These are phyloP conservation scores for Amanita subjunquillea DNA, from an alignment of 768 basidiomycete species.

Conservation along the genomic window DNA sequence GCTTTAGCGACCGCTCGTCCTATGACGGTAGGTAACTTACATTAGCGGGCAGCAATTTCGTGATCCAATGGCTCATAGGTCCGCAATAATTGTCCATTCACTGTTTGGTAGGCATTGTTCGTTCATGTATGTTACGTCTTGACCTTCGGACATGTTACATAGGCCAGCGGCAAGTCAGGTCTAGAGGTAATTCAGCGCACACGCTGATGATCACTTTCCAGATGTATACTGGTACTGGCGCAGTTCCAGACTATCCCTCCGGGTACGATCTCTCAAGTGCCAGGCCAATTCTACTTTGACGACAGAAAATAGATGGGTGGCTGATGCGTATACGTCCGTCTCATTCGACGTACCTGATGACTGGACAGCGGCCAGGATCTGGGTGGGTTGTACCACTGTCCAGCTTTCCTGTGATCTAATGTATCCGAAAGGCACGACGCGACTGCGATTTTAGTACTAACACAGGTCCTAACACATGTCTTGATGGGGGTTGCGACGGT, in stretches of 20 bases:
- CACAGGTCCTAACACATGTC: slow-evolving; percentile 48
- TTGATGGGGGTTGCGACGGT: slow-evolving; percentile 35
- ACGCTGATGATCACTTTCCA: slow-evolving; percentile 11
- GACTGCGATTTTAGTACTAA: slow-evolving; percentile 50
- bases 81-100: slow-evolving; percentile 18
- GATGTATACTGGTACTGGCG: slow-evolving; percentile 53
- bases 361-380: slow-evolving; percentile 56
- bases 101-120: slow-evolving; percentile 41
- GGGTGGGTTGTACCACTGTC: slow-evolving; percentile 18
- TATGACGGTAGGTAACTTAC: slow-evolving; percentile 29
- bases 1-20: slow-evolving; percentile 37
- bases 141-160: neutral
- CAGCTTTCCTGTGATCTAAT: neutral
- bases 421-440: slow-evolving; percentile 39
- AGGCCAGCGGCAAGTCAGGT: slow-evolving; percentile 27
- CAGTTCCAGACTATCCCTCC: slow-evolving; percentile 34
- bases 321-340: slow-evolving; percentile 23
- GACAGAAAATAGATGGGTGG: slow-evolving; percentile 29
- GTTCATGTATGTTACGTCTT: neutral
- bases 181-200: neutral
- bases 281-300: neutral
- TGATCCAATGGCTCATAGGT: slow-evolving; percentile 42
- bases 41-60: neutral
- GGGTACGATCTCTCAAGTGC: slow-evolving; percentile 26
- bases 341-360: slow-evolving; percentile 47